Evolutionary conservation across 306 rosid species (phyloP).

Genomic region (Cucumis hystrix): DNA sequence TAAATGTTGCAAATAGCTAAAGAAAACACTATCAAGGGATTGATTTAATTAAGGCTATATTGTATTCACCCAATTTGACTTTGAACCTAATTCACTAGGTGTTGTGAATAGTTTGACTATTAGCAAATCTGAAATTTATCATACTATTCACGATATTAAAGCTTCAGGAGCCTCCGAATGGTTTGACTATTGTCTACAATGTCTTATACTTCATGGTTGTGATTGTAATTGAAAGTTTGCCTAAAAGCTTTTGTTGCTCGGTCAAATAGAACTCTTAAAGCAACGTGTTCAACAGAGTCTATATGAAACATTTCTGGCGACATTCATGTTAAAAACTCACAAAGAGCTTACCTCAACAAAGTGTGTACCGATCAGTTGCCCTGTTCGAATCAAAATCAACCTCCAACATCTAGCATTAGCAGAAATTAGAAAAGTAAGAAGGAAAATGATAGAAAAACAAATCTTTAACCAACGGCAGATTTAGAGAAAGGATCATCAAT

Average conservation of each 20-base stretch:
- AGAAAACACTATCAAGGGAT: background rate
- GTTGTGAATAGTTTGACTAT: background rate
- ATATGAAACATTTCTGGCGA: background rate
- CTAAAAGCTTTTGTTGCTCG: background rate
- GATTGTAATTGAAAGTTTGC: background rate
- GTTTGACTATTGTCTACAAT: background rate
- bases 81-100: background rate
- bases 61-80: background rate
- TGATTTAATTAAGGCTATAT: background rate
- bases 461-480: background rate
- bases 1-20: background rate
- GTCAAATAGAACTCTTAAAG: background rate
- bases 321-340: background rate
- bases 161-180: background rate
- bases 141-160: background rate
- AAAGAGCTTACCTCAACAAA: background rate
- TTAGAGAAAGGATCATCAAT: background rate
- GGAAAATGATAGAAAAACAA: background rate
- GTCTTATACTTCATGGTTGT: background rate
- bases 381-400: background rate
- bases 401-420: background rate
- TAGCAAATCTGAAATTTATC: background rate
- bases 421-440: background rate
- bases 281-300: background rate
- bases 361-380: background rate